A percentile compares a stretch with the other conserved stretches of the same genome.
Evolutionary conservation across 208 protist species (phyloP).

Genomic region (Acanthamoeba royreba): DNA sequence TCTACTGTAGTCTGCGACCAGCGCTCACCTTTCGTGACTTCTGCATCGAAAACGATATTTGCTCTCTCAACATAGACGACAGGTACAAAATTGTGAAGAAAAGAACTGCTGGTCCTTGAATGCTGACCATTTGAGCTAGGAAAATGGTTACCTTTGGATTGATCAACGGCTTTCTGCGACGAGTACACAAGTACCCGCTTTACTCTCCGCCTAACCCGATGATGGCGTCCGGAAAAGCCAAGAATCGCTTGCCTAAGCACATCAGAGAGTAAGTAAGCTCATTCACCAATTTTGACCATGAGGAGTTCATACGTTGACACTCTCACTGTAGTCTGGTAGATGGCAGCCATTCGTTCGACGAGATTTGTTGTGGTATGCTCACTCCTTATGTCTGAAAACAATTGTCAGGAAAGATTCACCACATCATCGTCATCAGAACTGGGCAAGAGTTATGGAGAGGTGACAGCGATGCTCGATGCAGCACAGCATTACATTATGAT

Average conservation of each 20-base stretch:
- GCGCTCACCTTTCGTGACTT: slow-evolving; percentile 29
- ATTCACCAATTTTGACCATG: not conserved
- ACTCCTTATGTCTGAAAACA: not conserved
- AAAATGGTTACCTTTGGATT: slow-evolving; percentile 18
- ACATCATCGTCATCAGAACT: not conserved
- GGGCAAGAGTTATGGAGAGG: not conserved
- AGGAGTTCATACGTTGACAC: not conserved
- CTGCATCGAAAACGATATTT: slow-evolving; percentile 2
- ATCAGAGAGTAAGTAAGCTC: not conserved
- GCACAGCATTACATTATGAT: slow-evolving; percentile 17
- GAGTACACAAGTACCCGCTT: slow-evolving; percentile 45
- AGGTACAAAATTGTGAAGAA: not conserved
- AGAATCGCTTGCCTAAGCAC: not conserved
- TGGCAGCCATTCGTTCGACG: slow-evolving; percentile 17
- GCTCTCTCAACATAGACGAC: slow-evolving; percentile 37
- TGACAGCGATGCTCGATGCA: not conserved
- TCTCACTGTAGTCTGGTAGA: not conserved
- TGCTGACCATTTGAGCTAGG: not conserved
- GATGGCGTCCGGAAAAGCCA: not conserved
- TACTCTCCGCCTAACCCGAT: slow-evolving; percentile 21
- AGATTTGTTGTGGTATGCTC: slow-evolving; percentile 32
- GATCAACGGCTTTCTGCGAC: slow-evolving; percentile 34
- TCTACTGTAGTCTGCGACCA: slow-evolving; percentile 40
- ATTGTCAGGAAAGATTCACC: not conserved
- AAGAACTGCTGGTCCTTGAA: not conserved